These are phyloP conservation scores for Irpex sp. DNA, from an alignment of 1,284 basidiomycete species.

Conservation along the genomic window DNA sequence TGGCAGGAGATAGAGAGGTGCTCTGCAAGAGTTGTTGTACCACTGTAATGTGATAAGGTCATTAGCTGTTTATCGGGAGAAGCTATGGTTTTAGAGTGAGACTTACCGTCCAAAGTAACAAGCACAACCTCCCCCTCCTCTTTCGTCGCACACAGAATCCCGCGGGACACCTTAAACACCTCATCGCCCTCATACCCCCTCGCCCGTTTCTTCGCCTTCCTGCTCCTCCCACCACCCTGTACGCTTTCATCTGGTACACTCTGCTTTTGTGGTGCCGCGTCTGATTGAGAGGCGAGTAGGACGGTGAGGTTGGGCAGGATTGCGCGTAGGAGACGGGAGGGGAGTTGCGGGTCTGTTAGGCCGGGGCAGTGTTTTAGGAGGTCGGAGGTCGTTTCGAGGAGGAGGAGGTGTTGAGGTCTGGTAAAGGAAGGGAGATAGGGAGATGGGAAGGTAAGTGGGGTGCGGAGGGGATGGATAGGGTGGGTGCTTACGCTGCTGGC, in stretches of 20 bases:
- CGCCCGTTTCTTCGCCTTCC: constrained; percentile 70
- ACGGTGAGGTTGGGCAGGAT: constrained; percentile 45
- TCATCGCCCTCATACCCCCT: constrained; percentile 77
- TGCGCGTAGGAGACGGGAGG: constrained; percentile 51
- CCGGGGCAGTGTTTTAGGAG: constrained; percentile 42
- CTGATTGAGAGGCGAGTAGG: constrained; percentile 41
- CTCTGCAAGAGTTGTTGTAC: constrained; percentile 43
- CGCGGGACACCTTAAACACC: constrained; percentile 53
- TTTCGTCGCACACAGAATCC: constrained; percentile 41
- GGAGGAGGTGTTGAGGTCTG: constrained; percentile 39
- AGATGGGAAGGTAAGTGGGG: background rate
- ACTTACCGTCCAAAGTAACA: constrained; percentile 57
- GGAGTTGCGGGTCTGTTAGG: constrained; percentile 43
- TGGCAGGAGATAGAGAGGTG: constrained; percentile 42
- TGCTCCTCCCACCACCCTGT: constrained; percentile 27
- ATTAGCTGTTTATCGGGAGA: too few relatives aligned
- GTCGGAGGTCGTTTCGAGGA: constrained; percentile 39
- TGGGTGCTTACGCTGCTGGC: constrained; percentile 39
- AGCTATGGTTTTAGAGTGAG: background rate
- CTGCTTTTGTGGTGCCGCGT: constrained; percentile 15
- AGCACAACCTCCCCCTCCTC: constrained; percentile 53
- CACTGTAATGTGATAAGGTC: too few relatives aligned
- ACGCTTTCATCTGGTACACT: constrained; percentile 16
- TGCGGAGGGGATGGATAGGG: background rate
- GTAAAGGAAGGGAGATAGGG: background rate